These are phyloP conservation scores for Phytophthora quininea DNA, from an alignment of 352 stramenopile genomes.

Conservation along the genomic window DNA sequence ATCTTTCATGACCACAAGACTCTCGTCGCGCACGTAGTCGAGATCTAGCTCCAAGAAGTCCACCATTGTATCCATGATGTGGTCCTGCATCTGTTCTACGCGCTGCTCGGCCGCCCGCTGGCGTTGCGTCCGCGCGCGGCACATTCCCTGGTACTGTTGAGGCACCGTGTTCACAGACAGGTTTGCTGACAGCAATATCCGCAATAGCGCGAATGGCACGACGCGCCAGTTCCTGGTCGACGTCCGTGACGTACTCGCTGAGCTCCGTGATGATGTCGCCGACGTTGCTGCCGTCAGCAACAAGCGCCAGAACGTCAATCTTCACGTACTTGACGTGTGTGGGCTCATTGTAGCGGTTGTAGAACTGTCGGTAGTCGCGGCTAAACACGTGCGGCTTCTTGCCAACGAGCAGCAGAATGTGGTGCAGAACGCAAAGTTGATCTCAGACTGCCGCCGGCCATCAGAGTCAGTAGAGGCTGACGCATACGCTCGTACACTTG, in stretches of 20 bases:
- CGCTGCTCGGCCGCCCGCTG: constrained; percentile 65
- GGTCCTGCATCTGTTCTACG: constrained; percentile 79
- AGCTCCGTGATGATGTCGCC: constrained; percentile 97
- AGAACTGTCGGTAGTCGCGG: constrained; percentile 98
- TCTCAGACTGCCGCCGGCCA: constrained; percentile 92
- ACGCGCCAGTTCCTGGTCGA: constrained; percentile 93
- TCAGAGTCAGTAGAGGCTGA: constrained; percentile 97
- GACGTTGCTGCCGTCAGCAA: constrained; percentile 94
- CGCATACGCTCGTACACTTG: constrained; percentile 93
- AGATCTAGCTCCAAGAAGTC: constrained; percentile 98
- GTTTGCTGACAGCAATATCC: constrained; percentile 91
- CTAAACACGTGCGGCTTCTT: constrained; percentile 96
- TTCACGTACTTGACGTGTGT: constrained; percentile 99
- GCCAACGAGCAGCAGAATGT: constrained; percentile 96
- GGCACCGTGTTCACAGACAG: constrained; percentile 50
- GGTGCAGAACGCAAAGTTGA: constrained; percentile 96
- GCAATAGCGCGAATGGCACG: constrained; percentile 94
- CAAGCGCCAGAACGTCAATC: constrained; percentile 94
- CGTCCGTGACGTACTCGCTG: constrained; percentile 96
- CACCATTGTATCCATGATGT: constrained; percentile 93
- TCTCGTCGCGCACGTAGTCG: constrained; percentile 96
- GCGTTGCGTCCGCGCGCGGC: constrained; percentile 70
- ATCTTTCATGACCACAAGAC: constrained; percentile 95
- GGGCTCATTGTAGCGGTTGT: constrained; percentile 98
- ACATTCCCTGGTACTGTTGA: constrained; percentile 48